Percentiles rank a stretch among this genome's conserved stretches.
Evolutionary conservation across 345 rosid genomes (phyloP).

Genomic region (Brassica incana): DNA sequence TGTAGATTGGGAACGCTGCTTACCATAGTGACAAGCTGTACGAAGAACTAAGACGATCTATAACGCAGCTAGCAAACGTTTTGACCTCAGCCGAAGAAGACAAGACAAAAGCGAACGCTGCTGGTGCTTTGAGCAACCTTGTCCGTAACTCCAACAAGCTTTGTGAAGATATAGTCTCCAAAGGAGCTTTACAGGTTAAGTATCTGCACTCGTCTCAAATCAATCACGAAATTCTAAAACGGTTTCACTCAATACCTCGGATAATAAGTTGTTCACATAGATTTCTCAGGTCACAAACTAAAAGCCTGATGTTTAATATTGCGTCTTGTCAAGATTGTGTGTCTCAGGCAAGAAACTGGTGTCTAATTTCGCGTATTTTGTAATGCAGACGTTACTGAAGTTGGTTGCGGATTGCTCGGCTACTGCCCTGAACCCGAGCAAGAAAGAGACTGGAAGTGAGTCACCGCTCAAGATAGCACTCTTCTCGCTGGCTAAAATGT

Average conservation of each 20-base stretch:
- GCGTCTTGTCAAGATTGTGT: neutral
- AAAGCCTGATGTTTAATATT: too few relatives aligned
- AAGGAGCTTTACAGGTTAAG: constrained; percentile 93
- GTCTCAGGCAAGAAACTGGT: neutral
- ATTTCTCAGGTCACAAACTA: too few relatives aligned
- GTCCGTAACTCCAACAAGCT: constrained; percentile 91
- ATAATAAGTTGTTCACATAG: neutral
- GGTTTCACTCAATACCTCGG: too few relatives aligned
- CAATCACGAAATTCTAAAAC: neutral
- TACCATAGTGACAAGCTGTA: constrained; percentile 83
- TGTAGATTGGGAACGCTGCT: constrained; percentile 93
- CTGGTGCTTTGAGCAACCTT: constrained; percentile 95
- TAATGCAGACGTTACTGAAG: constrained; percentile 69
- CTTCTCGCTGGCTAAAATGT: constrained; percentile 93
- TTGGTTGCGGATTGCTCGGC: constrained; percentile 74
- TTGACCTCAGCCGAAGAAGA: constrained; percentile 82
- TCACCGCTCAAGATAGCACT: constrained; percentile 91
- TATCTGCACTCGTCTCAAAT: neutral
- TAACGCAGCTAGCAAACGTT: constrained; percentile 75
- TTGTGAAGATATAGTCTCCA: constrained; percentile 83
- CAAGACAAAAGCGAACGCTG: constrained; percentile 97
- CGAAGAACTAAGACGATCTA: constrained; percentile 80
- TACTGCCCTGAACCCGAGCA: constrained; percentile 68
- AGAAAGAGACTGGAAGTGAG: constrained; percentile 67
- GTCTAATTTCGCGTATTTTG: neutral